These are phyloP conservation scores for Vicia faba DNA, from an alignment of 306 rosid species.

Conservation along the genomic window DNA sequence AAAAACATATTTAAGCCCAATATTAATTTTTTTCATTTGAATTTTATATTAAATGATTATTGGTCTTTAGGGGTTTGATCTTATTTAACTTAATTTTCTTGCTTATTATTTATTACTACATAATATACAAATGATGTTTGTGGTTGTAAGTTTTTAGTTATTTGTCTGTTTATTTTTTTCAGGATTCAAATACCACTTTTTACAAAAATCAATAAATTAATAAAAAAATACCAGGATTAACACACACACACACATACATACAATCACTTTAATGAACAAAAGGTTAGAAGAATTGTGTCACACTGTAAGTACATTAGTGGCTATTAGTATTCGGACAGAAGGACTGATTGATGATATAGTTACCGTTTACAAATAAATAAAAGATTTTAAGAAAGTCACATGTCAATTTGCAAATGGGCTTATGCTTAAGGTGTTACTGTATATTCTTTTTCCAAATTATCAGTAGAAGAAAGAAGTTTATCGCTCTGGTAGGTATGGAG, in stretches of 20 bases:
- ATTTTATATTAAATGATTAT: neutral
- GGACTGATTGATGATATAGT: neutral
- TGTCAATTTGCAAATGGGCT: neutral
- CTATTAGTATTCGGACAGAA: neutral
- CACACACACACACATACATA: too few species aligned
- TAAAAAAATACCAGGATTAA: too few species aligned
- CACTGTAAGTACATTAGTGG: neutral
- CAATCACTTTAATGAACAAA: neutral
- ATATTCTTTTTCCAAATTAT: neutral
- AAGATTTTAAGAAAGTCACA: neutral
- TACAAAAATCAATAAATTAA: too few species aligned
- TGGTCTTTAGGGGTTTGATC: neutral
- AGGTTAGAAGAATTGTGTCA: neutral
- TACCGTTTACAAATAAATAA: neutral
- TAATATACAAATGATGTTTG: neutral
- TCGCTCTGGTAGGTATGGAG: conserved; percentile 2
- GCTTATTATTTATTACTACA: neutral
- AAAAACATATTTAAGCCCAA: too few species aligned
- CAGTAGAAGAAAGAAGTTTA: neutral
- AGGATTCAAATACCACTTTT: neutral
- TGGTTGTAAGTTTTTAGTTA: neutral
- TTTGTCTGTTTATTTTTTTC: neutral
- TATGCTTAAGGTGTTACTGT: neutral
- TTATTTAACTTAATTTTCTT: neutral
- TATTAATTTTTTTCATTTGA: neutral